These are phyloP conservation scores for Claviceps fusiformis DNA, from an alignment of 2,329 filamentous ascomycete genomes.

Conservation along the genomic window DNA sequence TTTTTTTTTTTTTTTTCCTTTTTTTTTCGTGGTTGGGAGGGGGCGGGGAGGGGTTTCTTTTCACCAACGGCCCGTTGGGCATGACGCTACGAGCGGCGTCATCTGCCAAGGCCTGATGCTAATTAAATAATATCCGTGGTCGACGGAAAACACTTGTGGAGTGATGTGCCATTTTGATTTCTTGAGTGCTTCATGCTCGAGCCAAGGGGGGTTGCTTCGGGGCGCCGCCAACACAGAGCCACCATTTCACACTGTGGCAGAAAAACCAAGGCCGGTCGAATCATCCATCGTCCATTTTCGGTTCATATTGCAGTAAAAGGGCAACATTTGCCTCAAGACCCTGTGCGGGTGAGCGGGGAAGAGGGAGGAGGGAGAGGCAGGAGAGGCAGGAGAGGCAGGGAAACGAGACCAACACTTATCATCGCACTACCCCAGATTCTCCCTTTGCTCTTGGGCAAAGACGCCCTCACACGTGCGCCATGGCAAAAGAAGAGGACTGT, in stretches of 20 bases:
- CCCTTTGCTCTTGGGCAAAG: too few relatives aligned
- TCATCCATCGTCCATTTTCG: not conserved
- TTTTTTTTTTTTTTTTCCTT: not conserved
- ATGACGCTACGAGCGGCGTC: not conserved
- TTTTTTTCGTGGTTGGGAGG: too few relatives aligned
- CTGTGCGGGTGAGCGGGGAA: too few relatives aligned
- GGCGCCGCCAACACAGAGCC: not conserved
- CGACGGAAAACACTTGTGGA: not conserved
- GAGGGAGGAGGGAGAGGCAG: too few relatives aligned
- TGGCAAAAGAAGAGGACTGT: not conserved
- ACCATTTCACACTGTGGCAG: not conserved
- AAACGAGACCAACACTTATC: not conserved
- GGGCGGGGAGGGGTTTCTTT: too few relatives aligned
- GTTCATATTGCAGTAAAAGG: not conserved
- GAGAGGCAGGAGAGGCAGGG: too few relatives aligned
- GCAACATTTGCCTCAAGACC: not conserved
- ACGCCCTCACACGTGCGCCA: slow-evolving; percentile 1
- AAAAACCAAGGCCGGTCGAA: not conserved
- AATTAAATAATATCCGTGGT: not conserved
- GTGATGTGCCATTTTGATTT: not conserved
- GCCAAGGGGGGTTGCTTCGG: not conserved
- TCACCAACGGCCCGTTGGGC: not conserved
- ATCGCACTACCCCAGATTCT: slow-evolving; percentile 1
- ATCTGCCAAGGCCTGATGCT: not conserved
- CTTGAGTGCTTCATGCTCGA: not conserved